Evolutionary conservation across 371 early-diverging fungal species (phyloP).

Genomic region (Mycotypha africana): DNA sequence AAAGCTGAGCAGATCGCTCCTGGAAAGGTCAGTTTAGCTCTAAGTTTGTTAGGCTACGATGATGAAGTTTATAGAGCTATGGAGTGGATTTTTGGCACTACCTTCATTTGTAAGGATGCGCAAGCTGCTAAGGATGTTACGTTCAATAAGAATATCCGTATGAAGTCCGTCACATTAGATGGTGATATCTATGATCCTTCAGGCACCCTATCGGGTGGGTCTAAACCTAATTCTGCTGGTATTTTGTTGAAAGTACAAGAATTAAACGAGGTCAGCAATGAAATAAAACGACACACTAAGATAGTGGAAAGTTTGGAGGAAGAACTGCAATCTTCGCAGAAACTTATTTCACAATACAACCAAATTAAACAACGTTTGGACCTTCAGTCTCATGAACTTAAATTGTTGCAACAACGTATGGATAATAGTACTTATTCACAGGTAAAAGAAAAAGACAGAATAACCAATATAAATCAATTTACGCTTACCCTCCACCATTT

Average conservation of each 20-base stretch:
- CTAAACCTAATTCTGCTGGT: constrained; percentile 72
- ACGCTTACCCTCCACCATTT: too few species aligned
- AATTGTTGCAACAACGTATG: constrained; percentile 65
- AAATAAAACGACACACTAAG: constrained; percentile 42
- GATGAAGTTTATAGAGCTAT: constrained; percentile 81
- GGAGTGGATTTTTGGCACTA: constrained; percentile 93
- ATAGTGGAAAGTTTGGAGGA: constrained; percentile 43
- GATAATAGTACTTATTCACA: constrained; percentile 67
- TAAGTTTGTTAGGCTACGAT: constrained; percentile 80
- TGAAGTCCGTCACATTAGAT: constrained; percentile 93
- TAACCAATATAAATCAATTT: neutral
- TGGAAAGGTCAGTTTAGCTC: constrained; percentile 79
- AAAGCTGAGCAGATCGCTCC: constrained; percentile 74
- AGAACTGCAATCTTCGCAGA: constrained; percentile 33
- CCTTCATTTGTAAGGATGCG: constrained; percentile 88
- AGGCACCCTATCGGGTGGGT: constrained; percentile 97
- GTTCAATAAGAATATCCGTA: constrained; percentile 73
- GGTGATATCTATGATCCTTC: constrained; percentile 99
- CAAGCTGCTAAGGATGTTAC: constrained; percentile 85
- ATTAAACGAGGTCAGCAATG: constrained; percentile 51
- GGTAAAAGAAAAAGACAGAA: constrained; percentile 15
- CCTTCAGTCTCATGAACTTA: constrained; percentile 67
- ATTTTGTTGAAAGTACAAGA: constrained; percentile 68
- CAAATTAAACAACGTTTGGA: constrained; percentile 58
- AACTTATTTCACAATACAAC: constrained; percentile 39